Percentiles rank a stretch among this genome's conserved stretches.
These are phyloP conservation scores for Citrus reticulata DNA, from an alignment of 345 rosid species.

Conservation along the genomic window DNA sequence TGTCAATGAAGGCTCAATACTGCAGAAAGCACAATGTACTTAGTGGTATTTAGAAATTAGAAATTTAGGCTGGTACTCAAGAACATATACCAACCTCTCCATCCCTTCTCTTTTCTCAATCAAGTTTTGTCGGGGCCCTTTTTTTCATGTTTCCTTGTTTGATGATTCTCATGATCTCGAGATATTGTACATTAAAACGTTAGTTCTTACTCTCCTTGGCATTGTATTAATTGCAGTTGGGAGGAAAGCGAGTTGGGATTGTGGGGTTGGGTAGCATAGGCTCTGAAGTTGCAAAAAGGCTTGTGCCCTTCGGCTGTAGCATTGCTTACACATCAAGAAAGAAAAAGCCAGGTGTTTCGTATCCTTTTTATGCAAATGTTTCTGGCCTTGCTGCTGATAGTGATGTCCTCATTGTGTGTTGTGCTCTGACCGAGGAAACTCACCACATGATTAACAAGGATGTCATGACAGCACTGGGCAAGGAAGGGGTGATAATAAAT, in stretches of 20 bases:
- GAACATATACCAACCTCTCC: background rate
- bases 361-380: slow-evolving; percentile 28
- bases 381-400: slow-evolving; percentile 38
- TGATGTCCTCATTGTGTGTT: slow-evolving; percentile 45
- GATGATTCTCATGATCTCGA: background rate
- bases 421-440: slow-evolving; percentile 42
- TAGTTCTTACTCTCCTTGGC: background rate
- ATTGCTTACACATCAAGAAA: slow-evolving; percentile 41
- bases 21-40: background rate
- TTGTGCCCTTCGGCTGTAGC: slow-evolving; percentile 38
- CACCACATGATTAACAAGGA: slow-evolving; percentile 42
- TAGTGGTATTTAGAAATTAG: background rate
- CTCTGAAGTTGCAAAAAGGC: slow-evolving; percentile 35
- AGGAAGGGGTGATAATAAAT: slow-evolving; percentile 45
- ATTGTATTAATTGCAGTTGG: slow-evolving; percentile 26
- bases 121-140: background rate
- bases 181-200: background rate
- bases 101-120: background rate
- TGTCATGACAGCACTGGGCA: slow-evolving; percentile 42
- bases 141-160: background rate
- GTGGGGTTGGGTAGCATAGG: slow-evolving; percentile 54
- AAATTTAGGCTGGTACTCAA: background rate
- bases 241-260: slow-evolving; percentile 47
- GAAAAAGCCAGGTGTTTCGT: slow-evolving; percentile 24
- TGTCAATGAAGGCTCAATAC: background rate